These are phyloP conservation scores for Umbelopsis ramanniana DNA, from an alignment of 192 early-diverging fungal genomes.

Conservation along the genomic window DNA sequence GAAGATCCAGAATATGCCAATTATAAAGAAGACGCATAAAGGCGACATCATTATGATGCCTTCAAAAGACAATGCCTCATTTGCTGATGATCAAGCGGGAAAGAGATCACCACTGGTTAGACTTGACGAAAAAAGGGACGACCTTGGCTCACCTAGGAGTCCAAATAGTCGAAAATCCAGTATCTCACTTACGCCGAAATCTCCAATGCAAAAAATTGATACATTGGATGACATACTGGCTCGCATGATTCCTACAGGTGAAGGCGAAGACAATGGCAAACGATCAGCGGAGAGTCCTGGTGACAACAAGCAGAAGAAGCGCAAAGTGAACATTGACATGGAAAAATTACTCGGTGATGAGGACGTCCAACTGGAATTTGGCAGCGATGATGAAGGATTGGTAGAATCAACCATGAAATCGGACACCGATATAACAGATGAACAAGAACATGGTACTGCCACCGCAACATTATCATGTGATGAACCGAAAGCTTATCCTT, in stretches of 20 bases:
- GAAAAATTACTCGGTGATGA: conserved; percentile 25
- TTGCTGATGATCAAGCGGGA: conserved; percentile 3
- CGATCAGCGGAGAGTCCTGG: conserved; percentile 36
- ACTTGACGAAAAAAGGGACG: conserved; percentile 34
- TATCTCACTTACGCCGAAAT: conserved; percentile 24
- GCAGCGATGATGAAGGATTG: conserved; percentile 27
- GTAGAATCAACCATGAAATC: background rate
- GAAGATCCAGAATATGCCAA: conserved; percentile 51
- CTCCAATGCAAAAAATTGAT: conserved; percentile 40
- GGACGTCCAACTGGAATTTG: conserved; percentile 30
- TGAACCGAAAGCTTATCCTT: background rate
- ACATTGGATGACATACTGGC: conserved; percentile 60
- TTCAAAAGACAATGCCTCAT: conserved; percentile 23
- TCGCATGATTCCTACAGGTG: conserved; percentile 48
- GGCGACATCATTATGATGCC: conserved; percentile 59
- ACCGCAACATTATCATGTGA: background rate
- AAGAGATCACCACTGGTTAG: conserved; percentile 10
- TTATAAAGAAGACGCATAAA: conserved; percentile 67
- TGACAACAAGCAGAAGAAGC: conserved; percentile 42
- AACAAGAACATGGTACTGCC: background rate
- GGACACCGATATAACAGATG: background rate
- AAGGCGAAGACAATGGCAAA: conserved; percentile 38
- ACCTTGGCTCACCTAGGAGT: conserved; percentile 8
- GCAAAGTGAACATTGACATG: conserved; percentile 30
- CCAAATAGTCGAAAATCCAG: conserved; percentile 16